Evolutionary conservation across 108 stramenopile genomes (phyloP).

Genomic region (Licmophora abbreviata): DNA sequence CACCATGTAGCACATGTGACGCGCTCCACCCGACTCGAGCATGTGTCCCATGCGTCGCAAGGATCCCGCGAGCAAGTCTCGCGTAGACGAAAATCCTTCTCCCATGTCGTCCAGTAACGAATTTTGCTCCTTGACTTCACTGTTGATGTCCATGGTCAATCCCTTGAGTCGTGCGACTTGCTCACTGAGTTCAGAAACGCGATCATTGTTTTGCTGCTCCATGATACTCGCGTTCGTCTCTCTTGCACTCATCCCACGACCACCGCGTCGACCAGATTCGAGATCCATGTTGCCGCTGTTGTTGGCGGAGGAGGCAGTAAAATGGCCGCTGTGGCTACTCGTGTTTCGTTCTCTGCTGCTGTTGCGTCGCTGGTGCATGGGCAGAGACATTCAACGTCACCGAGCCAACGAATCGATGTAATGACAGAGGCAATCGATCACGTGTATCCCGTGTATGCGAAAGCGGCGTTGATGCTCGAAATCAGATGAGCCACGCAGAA

Average conservation of each 20-base stretch:
- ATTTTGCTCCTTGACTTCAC: constrained; percentile 86
- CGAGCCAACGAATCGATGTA: too few relatives aligned
- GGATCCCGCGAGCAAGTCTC: constrained; percentile 63
- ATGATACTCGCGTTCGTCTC: constrained; percentile 76
- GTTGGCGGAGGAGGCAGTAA: constrained; percentile 2
- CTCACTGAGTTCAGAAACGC: constrained; percentile 70
- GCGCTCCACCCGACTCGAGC: constrained; percentile 70
- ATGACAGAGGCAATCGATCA: too few relatives aligned
- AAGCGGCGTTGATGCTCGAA: too few relatives aligned
- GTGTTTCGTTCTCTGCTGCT: constrained; percentile 13
- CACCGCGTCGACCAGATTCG: constrained; percentile 59
- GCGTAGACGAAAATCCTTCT: constrained; percentile 64
- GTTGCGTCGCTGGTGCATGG: constrained; percentile 36
- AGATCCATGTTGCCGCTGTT: constrained; percentile 39
- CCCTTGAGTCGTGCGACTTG: constrained; percentile 83
- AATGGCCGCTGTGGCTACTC: constrained; percentile 4
- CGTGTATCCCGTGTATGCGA: too few relatives aligned
- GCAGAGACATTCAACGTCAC: too few relatives aligned
- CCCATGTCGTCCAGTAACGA: constrained; percentile 78
- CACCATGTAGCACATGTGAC: constrained; percentile 88
- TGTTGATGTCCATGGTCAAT: constrained; percentile 81
- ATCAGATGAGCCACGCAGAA: too few relatives aligned
- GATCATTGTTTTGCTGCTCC: constrained; percentile 85
- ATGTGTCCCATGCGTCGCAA: constrained; percentile 76
- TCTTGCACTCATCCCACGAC: constrained; percentile 19